A percentile compares a stretch with the other conserved stretches of the same genome.
These are phyloP conservation scores for Quercus cerris DNA, from an alignment of 306 rosid species.

Conservation along the genomic window DNA sequence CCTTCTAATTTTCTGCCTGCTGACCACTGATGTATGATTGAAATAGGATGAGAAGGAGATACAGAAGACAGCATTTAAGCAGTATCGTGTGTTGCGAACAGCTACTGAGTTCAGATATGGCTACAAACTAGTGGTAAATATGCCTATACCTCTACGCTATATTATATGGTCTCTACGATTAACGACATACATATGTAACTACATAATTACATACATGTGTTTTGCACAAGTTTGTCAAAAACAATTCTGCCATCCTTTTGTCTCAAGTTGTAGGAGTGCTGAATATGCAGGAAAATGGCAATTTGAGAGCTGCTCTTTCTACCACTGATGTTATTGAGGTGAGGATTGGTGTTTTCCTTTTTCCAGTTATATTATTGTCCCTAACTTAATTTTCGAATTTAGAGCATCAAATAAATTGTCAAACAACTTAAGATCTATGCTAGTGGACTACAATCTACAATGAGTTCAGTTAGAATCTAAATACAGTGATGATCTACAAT, in stretches of 20 bases:
- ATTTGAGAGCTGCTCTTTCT: constrained; percentile 73
- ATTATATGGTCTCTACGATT: neutral
- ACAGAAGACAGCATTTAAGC: constrained; percentile 87
- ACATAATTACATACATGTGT: neutral
- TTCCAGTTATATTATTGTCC: neutral
- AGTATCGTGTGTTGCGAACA: constrained; percentile 54
- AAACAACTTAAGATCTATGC: neutral
- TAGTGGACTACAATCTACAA: neutral
- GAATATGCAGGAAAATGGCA: constrained; percentile 66
- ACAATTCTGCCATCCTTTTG: neutral
- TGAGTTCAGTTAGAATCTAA: neutral
- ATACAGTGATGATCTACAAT: neutral
- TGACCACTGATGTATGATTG: constrained; percentile 18
- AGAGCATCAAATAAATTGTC: neutral
- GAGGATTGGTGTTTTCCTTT: neutral
- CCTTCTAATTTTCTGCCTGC: neutral
- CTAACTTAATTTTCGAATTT: neutral
- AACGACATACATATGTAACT: neutral
- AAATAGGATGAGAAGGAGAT: constrained; percentile 92
- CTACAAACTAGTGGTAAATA: constrained; percentile 86
- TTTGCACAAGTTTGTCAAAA: neutral
- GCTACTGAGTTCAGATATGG: constrained; percentile 94
- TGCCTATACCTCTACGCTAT: constrained; percentile 18
- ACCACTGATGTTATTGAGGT: constrained; percentile 84
- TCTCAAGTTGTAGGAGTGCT: constrained; percentile 7